Percentiles rank a stretch among this genome's conserved stretches.
Conservation (phyloP, 805 yeast genomes). For the Candida silvicultrix region DNA sequence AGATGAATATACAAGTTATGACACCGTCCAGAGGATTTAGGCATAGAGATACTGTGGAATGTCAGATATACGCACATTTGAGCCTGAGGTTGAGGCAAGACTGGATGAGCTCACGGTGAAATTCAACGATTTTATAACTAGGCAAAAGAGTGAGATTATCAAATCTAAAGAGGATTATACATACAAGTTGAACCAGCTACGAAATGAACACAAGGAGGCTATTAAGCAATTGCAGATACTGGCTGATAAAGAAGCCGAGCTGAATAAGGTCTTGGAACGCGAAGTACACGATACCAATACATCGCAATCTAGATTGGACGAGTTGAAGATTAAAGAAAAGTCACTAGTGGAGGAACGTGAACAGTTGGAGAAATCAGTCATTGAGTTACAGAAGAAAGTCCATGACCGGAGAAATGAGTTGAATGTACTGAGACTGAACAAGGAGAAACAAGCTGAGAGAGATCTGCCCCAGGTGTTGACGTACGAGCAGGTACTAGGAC, state of each 20-base stretch:
- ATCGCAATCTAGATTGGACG: conserved; percentile 26
- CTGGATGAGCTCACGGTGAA: conserved; percentile 33
- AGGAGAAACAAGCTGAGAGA: conserved; percentile 36
- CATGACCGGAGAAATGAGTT: conserved; percentile 26
- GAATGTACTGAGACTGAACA: conserved; percentile 25
- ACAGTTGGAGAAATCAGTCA: conserved; percentile 24
- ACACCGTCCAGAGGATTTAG: no score
- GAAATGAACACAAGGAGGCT: conserved; percentile 27
- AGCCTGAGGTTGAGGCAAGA: conserved; percentile 26
- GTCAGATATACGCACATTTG: conserved; percentile 27
- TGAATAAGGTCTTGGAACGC: conserved; percentile 3
- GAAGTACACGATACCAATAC: conserved; percentile 24
- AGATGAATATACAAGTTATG: no score
- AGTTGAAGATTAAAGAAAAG: conserved; percentile 28
- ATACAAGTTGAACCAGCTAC: conserved; percentile 25
- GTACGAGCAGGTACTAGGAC: conserved; percentile 49
- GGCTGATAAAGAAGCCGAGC: conserved; percentile 7
- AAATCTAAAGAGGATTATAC: conserved; percentile 29
- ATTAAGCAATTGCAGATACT: conserved; percentile 11
- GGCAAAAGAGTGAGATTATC: conserved; percentile 28
- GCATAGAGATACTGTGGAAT: no score
- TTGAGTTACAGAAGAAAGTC: conserved; percentile 27
- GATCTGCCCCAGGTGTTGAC: conserved; percentile 46
- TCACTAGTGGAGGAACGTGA: conserved; percentile 26
- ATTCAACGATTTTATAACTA: conserved; percentile 29